Base-by-base conservation (phyloP, 192 early-diverging fungal species). In the Coemansia sp. region DNA sequence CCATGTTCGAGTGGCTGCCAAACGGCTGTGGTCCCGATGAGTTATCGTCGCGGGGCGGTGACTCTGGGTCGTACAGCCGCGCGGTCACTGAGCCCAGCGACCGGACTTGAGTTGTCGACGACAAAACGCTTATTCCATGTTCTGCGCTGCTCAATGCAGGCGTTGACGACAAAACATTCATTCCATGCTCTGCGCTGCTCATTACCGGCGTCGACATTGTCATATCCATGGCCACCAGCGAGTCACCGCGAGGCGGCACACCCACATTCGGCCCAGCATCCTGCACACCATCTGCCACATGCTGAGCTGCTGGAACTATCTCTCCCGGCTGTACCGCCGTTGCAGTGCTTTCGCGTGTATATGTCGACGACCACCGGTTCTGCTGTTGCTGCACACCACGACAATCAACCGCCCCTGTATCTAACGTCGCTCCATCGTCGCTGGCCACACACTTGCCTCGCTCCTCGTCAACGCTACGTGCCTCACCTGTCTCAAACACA, bases 51-150 rank as follows among this genome's bases (percentile, higher is more conserved):
- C 50, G 56, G 17, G 50, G 42, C 8, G 65, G 48, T 2, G 56
- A 26, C 9, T 67, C 58, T 11, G 76, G 76, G 28, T 79, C 76
- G 38, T 67, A 73, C 15, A 79, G 49, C 11, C 71, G 76, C 5
- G 76, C 76, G 0, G 76, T 79, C 18, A 79, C 76, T 12, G 76
- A 66, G 2, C 70, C 76, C 28, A 79, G 49, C 28, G 71, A 64
- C 48, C 50, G 56, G 40, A 63, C 31, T 11, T 57, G 66, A 5
- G 51, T 34, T 15, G 51, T 36, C 10, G 62, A 54, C 26, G 17
- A 40, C 15, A n/a, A 12, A 44, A 14, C 4, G 14, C 12, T 1
- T 2, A 44, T 4, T n/a, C 15, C 40, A 0, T n/a, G 40, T 23
- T 50, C 28, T 1, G 28, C 63, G 31, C 23, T 52, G 25, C 25